These are phyloP conservation scores for Botryosphaeria dothidea DNA, from an alignment of 2,329 filamentous ascomycete genomes.

Conservation along the genomic window DNA sequence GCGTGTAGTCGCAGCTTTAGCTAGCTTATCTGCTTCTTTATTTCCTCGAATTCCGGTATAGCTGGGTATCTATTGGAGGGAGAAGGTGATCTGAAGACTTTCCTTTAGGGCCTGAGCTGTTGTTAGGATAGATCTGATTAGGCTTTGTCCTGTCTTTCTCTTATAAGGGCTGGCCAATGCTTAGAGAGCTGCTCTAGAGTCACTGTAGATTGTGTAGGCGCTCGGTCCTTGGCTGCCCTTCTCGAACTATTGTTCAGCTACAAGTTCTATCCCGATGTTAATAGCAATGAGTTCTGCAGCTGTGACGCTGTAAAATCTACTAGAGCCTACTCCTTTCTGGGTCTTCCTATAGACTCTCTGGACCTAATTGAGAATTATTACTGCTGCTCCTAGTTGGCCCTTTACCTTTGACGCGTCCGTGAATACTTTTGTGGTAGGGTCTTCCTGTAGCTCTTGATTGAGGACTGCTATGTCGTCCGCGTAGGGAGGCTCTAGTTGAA, in stretches of 20 bases:
- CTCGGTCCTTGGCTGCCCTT: not conserved
- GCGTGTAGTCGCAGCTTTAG: no score
- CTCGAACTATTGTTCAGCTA: not conserved
- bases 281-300: not conserved
- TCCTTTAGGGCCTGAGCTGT: not conserved
- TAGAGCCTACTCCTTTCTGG: not conserved
- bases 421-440: not conserved
- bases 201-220: not conserved
- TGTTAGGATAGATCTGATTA: not conserved
- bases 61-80: conserved; percentile 20
- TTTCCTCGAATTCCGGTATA: conserved; percentile 18
- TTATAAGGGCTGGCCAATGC: not conserved
- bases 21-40: conserved; percentile 19
- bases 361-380: not conserved
- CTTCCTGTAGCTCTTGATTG: not conserved
- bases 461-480: not conserved
- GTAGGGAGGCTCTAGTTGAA: not conserved
- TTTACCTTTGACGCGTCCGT: not conserved
- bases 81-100: not conserved
- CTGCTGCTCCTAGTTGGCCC: not conserved
- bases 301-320: not conserved
- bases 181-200: not conserved
- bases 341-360: not conserved
- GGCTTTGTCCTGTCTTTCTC: not conserved
- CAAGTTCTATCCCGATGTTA: not conserved